Evolutionary conservation across 73 alveolate species (phyloP).

Genomic region (Tetrahymena malaccensis): DNA sequence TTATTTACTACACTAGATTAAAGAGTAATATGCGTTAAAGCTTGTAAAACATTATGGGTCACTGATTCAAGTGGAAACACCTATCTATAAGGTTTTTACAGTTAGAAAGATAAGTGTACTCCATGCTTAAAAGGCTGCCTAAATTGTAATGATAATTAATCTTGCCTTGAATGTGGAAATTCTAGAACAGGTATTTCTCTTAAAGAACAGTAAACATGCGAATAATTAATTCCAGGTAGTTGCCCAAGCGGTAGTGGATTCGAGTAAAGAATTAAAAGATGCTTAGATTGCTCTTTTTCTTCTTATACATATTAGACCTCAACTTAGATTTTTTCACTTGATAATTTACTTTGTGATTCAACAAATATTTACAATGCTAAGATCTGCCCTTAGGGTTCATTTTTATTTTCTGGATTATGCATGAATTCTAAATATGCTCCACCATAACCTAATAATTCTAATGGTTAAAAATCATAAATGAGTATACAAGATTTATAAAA

Average conservation of each 20-base stretch:
- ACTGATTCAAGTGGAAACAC: neutral
- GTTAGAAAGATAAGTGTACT: neutral
- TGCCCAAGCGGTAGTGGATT: neutral
- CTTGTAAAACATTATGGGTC: neutral
- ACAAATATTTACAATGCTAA: neutral
- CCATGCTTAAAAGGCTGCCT: neutral
- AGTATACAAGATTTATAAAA: neutral
- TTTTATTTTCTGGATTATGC: neutral
- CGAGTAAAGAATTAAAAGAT: neutral
- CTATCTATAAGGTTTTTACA: neutral
- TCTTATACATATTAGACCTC: neutral
- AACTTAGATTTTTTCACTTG: neutral
- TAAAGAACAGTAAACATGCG: neutral
- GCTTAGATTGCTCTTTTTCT: neutral
- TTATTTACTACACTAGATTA: neutral
- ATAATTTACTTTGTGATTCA: neutral
- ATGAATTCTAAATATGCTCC: neutral
- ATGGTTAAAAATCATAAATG: too few relatives aligned
- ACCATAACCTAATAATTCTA: neutral
- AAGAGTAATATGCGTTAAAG: neutral
- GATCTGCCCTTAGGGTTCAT: neutral
- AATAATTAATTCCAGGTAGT: neutral
- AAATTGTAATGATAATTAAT: neutral
- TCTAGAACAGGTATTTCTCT: neutral
- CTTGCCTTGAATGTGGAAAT: neutral